A percentile compares a stretch with the other conserved stretches of the same genome.
Conservation (phyloP, 2,329 filamentous ascomycete species). For the Xylariaceae sp. region DNA sequence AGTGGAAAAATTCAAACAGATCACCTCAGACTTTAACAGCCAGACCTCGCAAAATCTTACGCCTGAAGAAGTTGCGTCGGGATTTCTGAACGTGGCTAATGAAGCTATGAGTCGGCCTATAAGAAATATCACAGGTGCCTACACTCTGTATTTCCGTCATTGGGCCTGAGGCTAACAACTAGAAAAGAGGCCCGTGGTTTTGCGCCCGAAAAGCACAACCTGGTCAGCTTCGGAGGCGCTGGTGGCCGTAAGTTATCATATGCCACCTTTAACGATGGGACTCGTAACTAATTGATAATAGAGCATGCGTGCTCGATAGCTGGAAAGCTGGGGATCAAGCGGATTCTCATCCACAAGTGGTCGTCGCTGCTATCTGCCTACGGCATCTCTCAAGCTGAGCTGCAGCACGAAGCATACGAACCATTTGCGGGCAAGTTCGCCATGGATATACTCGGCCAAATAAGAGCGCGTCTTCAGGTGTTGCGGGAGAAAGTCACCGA, state of each 20-base stretch:
- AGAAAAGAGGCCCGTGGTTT: constrained; percentile 3
- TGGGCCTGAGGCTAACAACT: too few relatives aligned
- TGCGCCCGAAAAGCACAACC: constrained; percentile 15
- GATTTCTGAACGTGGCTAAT: constrained; percentile 68
- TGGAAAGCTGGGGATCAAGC: constrained; percentile 30
- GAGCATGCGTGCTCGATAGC: constrained; percentile 41
- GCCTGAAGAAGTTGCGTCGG: constrained; percentile 46
- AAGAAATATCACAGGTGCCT: constrained; percentile 35
- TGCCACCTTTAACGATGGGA: neutral
- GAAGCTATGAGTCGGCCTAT: constrained; percentile 72
- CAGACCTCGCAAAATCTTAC: constrained; percentile 22
- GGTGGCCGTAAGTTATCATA: constrained; percentile 47
- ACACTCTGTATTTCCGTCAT: too few relatives aligned
- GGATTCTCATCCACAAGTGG: constrained; percentile 33
- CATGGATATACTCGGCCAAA: neutral
- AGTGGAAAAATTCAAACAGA: constrained; percentile 30
- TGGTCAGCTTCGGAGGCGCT: constrained; percentile 56
- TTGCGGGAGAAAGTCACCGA: too few relatives aligned
- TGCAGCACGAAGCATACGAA: constrained; percentile 9
- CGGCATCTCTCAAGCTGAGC: constrained; percentile 20
- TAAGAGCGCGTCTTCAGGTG: too few relatives aligned
- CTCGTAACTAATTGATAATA: neutral
- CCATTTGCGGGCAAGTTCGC: constrained; percentile 7
- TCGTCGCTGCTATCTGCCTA: constrained; percentile 32
- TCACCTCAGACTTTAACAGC: constrained; percentile 35